Percentiles rank a stretch among this genome's conserved stretches.
Conservation (phyloP, 805 yeast species). For the Ogataea trehaloabstinens region DNA sequence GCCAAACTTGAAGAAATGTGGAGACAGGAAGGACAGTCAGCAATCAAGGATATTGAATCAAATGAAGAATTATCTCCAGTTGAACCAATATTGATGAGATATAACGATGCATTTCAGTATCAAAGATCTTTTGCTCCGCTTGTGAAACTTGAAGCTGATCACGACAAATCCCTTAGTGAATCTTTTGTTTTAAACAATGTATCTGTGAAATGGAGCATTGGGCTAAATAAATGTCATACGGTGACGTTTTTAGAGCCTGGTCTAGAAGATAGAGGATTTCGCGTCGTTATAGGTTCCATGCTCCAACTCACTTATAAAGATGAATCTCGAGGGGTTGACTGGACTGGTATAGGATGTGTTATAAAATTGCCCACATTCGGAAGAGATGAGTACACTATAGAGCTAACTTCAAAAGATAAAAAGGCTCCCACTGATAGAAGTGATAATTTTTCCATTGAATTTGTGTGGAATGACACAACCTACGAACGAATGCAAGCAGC, state of each 20-base stretch:
- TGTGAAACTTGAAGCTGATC: conserved; percentile 77
- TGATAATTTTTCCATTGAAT: conserved; percentile 75
- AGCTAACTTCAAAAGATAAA: conserved; percentile 45
- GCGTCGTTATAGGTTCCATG: conserved; percentile 83
- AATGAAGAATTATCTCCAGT: conserved; percentile 56
- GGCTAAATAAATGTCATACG: conserved; percentile 60
- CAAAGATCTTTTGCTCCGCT: conserved; percentile 84
- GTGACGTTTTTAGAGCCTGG: conserved; percentile 70
- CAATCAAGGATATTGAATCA: conserved; percentile 61
- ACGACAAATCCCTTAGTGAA: conserved; percentile 71
- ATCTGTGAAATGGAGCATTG: conserved; percentile 69
- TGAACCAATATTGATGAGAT: conserved; percentile 71
- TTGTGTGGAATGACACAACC: conserved; percentile 85
- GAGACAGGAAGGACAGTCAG: conserved; percentile 70
- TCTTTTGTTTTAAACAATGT: conserved; percentile 74
- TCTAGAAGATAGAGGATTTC: conserved; percentile 60
- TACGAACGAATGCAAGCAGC: conserved; percentile 85
- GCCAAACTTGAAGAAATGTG: conserved; percentile 75
- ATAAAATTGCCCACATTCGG: conserved; percentile 65
- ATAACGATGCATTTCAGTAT: conserved; percentile 80
- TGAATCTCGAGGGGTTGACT: conserved; percentile 45
- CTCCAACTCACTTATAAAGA: conserved; percentile 67
- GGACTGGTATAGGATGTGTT: conserved; percentile 75
- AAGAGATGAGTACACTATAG: conserved; percentile 70
- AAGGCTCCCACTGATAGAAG: conserved; percentile 59